Conservation (phyloP, 2,329 filamentous ascomycete genomes). For the Pseudopyricularia cyperi region DNA sequence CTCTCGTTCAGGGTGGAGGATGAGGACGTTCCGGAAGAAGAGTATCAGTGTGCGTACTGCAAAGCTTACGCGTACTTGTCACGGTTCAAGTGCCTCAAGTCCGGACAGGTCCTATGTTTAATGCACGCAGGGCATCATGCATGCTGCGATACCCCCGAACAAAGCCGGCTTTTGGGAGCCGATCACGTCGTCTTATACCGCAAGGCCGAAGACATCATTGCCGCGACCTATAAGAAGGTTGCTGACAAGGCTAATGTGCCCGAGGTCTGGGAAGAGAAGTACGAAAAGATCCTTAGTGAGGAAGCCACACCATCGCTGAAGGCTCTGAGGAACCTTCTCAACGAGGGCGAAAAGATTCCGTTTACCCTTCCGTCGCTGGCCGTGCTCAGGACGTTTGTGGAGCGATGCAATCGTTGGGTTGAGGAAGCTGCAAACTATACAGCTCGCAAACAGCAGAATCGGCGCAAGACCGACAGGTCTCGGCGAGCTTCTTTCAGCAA, state of each 20-base stretch:
- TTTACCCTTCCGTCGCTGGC: constrained; percentile 75
- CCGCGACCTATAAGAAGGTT: constrained; percentile 57
- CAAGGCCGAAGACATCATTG: constrained; percentile 59
- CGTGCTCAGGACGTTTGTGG: constrained; percentile 77
- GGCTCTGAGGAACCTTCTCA: constrained; percentile 66
- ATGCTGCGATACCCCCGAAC: constrained; percentile 60
- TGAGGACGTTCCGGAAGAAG: constrained; percentile 72
- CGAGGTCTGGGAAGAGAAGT: constrained; percentile 82
- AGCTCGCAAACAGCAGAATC: constrained; percentile 92
- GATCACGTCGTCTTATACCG: constrained; percentile 69
- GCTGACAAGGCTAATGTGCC: constrained; percentile 77
- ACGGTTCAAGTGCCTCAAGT: constrained; percentile 72
- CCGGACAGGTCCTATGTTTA: constrained; percentile 72
- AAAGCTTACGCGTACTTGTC: constrained; percentile 88
- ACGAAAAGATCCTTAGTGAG: constrained; percentile 72
- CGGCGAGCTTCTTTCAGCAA: constrained; percentile 63
- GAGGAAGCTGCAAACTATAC: constrained; percentile 95
- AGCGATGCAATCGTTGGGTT: constrained; percentile 94
- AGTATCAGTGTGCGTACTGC: constrained; percentile 84
- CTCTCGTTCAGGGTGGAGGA: constrained; percentile 55
- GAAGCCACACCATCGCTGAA: constrained; percentile 78
- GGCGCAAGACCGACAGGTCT: constrained; percentile 83
- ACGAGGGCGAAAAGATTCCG: constrained; percentile 92
- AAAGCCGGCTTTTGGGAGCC: constrained; percentile 53
- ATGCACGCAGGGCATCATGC: constrained; percentile 67